Evolutionary conservation across 176 grass and related monocot species (phyloP).

Genomic region (Cocos nucifera): DNA sequence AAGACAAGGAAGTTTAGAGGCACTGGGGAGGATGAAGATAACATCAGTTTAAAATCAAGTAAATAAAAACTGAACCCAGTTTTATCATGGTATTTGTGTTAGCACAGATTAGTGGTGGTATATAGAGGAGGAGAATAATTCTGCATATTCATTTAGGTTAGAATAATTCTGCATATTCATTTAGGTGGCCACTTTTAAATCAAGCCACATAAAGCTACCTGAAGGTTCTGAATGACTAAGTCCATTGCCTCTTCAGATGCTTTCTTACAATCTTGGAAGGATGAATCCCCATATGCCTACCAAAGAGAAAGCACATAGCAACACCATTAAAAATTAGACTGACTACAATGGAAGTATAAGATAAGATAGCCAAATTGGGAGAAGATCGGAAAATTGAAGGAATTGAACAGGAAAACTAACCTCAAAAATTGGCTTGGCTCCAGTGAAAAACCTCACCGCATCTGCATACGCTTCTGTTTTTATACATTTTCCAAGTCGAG

Average conservation of each 20-base stretch:
- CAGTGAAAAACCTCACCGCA: conserved; percentile 93
- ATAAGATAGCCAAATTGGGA: too few relatives aligned
- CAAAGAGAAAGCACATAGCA: conserved; percentile 17
- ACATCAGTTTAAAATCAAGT: too few relatives aligned
- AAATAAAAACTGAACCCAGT: too few relatives aligned
- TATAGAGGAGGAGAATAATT: too few relatives aligned
- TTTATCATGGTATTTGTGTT: too few relatives aligned
- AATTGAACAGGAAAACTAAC: conserved; percentile 12
- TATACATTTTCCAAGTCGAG: conserved; percentile 94
- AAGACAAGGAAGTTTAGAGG: too few relatives aligned
- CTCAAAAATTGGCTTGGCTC: conserved; percentile 96
- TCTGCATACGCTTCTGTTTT: conserved; percentile 88
- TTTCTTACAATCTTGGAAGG: conserved; percentile 94
- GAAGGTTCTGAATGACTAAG: conserved; percentile 74
- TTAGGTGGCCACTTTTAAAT: too few relatives aligned
- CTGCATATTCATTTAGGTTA: too few relatives aligned
- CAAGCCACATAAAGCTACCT: conserved; percentile 34
- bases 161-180: too few relatives aligned
- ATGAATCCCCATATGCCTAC: conserved; percentile 92
- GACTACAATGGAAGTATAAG: too few relatives aligned
- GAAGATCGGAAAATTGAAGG: conserved; percentile 17
- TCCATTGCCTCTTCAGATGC: conserved; percentile 95
- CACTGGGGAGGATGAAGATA: too few relatives aligned
- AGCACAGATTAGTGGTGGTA: too few relatives aligned
- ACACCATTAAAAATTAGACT: background rate